Conservation (phyloP, 768 basidiomycete genomes). For the Panaeolus papilionaceus region DNA sequence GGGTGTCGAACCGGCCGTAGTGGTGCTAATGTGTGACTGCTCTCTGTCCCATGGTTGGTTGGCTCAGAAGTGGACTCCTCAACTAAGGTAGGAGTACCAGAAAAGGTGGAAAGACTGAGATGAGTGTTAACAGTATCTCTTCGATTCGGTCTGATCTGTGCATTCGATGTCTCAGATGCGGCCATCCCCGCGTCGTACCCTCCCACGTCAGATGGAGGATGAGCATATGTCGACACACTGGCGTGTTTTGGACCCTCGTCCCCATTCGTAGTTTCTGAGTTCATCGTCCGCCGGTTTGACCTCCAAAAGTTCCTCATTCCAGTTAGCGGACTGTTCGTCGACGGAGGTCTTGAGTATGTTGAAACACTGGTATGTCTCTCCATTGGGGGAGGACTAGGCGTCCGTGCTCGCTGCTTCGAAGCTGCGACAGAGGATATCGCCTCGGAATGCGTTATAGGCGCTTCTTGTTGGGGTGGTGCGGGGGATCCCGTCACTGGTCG, state of each 20-base stretch:
- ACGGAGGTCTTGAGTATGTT: neutral
- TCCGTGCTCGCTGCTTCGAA: neutral
- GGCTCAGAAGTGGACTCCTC: neutral
- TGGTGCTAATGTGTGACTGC: neutral
- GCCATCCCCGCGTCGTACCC: neutral
- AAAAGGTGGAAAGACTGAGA: neutral
- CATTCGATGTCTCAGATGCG: neutral
- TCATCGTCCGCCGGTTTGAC: neutral
- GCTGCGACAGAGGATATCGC: neutral
- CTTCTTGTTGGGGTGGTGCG: neutral
- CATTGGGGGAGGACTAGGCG: neutral
- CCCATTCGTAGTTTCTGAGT: neutral
- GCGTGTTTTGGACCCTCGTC: neutral
- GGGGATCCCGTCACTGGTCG: neutral
- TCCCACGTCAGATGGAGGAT: conserved; percentile 1
- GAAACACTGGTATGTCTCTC: neutral
- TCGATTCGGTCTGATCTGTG: neutral
- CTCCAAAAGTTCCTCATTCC: neutral
- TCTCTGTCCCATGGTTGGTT: neutral
- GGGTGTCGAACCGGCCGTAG: neutral
- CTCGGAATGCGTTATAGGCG: neutral
- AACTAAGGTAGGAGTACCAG: neutral
- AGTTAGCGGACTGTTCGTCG: neutral
- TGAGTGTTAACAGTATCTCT: neutral
- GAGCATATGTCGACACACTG: neutral